Evolutionary conservation across 2,329 filamentous ascomycete species (phyloP), one percentile per base, ranked within the genome.

Genomic region (Pseudogymnoascus sp.): DNA sequence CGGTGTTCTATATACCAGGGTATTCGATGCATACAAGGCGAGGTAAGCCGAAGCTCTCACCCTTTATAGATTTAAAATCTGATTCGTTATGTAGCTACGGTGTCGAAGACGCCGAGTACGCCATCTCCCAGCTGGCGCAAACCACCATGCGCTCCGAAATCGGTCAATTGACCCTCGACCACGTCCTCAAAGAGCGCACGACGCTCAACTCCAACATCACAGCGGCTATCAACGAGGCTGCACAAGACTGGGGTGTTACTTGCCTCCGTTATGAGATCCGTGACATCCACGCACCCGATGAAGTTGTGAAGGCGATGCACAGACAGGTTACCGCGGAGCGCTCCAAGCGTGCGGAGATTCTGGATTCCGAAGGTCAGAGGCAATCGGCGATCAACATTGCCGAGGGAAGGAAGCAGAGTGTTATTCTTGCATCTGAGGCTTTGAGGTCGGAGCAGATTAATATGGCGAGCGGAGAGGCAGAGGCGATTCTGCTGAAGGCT

Each of bases 111-210:
- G 93, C 94, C 64, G 94, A 99, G 74, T 99, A 99, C 75, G 94
- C 94, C 75, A 97, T 99, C 73, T 94, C 90, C 7, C 94, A 99
- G 73, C 87, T 99, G 53, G 94, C 94, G 14, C 94, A 99, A 77
- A 99, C 94, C 9, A 97, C 94, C 0, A 99, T 99, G 94, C 91
- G 94, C 70, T 95, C 89, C 71, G 94, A 99, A 76, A 99, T 99
- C 70, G 94, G 94, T 66, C 94, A 97, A 75, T 82, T 99, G 63
- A 90, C 91, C 0, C 88, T 99, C 69, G 94, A 99, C 75, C 93
- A 99, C 76, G 94, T 99, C 47, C 83, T 99, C 62, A 97, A 97
- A 75, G 94, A 99, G 80, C 91, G 94, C 66, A 91, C 92, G 2
- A 90, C 91, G 18, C 86, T 99, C 67, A 99, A 99, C 80, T 91